phyloP scores from a whole-genome alignment of 1,284 basidiomycete species.

The Calocybe gambosa region DNA sequence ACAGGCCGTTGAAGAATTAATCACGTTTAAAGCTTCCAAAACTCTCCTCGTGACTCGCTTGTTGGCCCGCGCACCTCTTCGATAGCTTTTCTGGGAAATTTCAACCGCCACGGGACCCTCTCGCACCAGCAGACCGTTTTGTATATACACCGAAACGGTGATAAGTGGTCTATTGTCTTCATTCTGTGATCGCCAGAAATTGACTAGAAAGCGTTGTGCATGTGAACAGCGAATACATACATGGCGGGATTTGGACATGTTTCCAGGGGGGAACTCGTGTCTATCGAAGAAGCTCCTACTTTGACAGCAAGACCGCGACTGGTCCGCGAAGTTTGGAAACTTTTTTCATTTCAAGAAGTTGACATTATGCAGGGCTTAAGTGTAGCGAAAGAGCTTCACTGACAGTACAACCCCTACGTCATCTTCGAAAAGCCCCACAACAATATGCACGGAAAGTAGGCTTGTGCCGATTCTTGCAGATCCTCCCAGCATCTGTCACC shows the following conservation, averaged over 20 bases:
- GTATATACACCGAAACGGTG: constrained; percentile 1
- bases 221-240: background rate
- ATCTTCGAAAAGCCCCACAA: background rate
- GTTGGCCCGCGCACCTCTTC: background rate
- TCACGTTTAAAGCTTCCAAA: background rate
- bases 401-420: background rate
- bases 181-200: background rate
- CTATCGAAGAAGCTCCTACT: background rate
- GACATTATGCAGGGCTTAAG: background rate
- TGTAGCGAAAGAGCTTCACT: background rate
- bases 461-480: background rate
- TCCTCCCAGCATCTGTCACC: background rate
- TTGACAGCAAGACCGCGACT: background rate
- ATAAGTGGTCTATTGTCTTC: background rate
- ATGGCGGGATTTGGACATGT: background rate
- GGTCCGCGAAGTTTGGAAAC: background rate
- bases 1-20: background rate
- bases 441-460: background rate
- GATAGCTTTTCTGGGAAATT: background rate
- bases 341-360: background rate
- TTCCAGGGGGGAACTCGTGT: background rate
- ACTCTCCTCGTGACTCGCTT: background rate
- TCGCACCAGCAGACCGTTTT: background rate
- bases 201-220: background rate
- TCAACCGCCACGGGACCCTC: background rate